Evolutionary conservation across 2,329 filamentous ascomycete species (phyloP).

Genomic region (Chaetomium sp.): DNA sequence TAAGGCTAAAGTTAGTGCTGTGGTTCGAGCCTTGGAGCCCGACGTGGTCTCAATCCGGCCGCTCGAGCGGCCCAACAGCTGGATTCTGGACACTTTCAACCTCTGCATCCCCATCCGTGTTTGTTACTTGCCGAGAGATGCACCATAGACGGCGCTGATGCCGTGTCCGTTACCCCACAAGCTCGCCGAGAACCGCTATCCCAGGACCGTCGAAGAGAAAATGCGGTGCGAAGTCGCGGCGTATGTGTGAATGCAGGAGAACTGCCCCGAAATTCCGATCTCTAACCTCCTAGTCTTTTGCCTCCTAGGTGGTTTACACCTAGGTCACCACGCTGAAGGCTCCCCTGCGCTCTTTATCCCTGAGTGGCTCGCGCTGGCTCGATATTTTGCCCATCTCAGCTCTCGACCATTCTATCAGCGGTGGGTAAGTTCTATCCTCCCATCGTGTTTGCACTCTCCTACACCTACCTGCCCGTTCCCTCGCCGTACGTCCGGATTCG

Average conservation of each 20-base stretch:
- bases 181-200: slow-evolving; percentile 42
- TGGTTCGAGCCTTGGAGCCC: too few relatives aligned
- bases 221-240: slow-evolving; percentile 28
- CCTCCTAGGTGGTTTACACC: not conserved
- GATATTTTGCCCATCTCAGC: too few relatives aligned
- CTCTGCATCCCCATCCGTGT: slow-evolving; percentile 39
- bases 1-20: too few relatives aligned
- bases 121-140: not conserved
- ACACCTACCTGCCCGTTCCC: too few relatives aligned
- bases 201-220: slow-evolving; percentile 49
- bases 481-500: not conserved
- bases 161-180: slow-evolving; percentile 42
- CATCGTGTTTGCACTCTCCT: too few relatives aligned
- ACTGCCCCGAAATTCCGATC: slow-evolving; percentile 7
- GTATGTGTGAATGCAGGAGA: slow-evolving; percentile 11
- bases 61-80: not conserved
- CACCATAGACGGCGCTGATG: slow-evolving; percentile 32
- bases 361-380: too few relatives aligned
- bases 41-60: too few relatives aligned
- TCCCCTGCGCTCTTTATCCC: too few relatives aligned
- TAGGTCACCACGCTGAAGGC: too few relatives aligned
- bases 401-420: too few relatives aligned
- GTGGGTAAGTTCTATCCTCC: too few relatives aligned
- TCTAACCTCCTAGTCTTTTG: slow-evolving; percentile 12
- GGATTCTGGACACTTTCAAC: slow-evolving; percentile 37